phyloP scores from a whole-genome alignment of 1,284 basidiomycete genomes.

The Fomitopsis schrenkii region DNA sequence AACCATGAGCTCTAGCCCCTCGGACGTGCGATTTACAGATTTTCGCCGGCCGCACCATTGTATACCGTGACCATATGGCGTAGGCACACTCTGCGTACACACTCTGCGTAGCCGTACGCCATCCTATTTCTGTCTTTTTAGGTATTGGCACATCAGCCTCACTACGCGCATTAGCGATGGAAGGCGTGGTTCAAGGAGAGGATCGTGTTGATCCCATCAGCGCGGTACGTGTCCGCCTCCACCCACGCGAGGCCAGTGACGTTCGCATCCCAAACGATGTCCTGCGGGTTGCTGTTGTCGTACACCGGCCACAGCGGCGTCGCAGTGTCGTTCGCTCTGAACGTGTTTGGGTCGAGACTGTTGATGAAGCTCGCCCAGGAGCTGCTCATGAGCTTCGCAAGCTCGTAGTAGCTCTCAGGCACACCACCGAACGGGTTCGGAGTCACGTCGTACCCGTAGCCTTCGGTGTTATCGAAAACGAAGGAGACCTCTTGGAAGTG shows the following conservation, averaged over 20 bases:
- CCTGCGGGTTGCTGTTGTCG: background rate
- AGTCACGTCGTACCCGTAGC: background rate
- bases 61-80: no score
- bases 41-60: no score
- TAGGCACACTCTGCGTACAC: no score
- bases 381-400: conserved; percentile 1
- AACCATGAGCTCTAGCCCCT: no score
- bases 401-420: background rate
- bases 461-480: background rate
- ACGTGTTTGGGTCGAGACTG: background rate
- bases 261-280: conserved; percentile 1
- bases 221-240: background rate
- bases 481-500: conserved; percentile 1
- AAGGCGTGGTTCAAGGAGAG: background rate
- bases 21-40: no score
- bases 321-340: background rate
- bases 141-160: background rate
- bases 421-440: background rate
- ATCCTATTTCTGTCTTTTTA: no score
- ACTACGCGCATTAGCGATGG: background rate
- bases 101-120: no score
- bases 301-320: background rate
- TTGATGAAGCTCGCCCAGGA: conserved; percentile 3
- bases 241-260: background rate
- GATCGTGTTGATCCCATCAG: background rate